These are phyloP conservation scores for Sphaerulina vaccinii DNA, from an alignment of 2,329 filamentous ascomycete genomes.

Conservation along the genomic window DNA sequence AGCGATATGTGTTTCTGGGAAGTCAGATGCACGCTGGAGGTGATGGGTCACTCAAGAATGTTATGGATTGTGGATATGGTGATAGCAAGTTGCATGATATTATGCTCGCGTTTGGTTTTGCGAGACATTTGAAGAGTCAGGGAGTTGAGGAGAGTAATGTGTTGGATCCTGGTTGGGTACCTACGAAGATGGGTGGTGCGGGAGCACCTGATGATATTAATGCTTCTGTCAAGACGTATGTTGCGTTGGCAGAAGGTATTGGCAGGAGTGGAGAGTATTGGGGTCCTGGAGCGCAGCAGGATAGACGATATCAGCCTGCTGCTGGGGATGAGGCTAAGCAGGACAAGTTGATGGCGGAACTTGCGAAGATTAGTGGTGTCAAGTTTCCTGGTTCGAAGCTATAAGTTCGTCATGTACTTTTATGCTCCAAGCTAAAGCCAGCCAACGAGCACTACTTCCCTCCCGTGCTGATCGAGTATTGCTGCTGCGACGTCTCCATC, in stretches of 20 bases:
- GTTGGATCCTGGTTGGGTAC: slow-evolving; percentile 14
- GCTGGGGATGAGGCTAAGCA: slow-evolving; percentile 5
- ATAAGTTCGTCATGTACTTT: no score
- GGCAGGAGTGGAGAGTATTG: slow-evolving; percentile 9
- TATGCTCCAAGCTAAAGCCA: no score
- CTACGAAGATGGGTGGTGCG: slow-evolving; percentile 14
- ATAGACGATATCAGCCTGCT: slow-evolving; percentile 1
- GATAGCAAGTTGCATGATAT: slow-evolving; percentile 15
- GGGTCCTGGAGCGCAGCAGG: slow-evolving; percentile 10
- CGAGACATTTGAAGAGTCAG: not conserved
- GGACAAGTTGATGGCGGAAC: slow-evolving; percentile 9
- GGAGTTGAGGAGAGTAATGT: slow-evolving; percentile 15
- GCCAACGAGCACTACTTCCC: slow-evolving; percentile 14
- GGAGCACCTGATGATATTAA: slow-evolving; percentile 11
- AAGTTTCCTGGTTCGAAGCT: not conserved
- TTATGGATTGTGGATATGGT: slow-evolving; percentile 12
- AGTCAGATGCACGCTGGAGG: slow-evolving; percentile 11
- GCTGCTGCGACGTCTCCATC: slow-evolving; percentile 9
- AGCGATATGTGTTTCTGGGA: slow-evolving; percentile 10
- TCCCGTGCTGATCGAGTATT: slow-evolving; percentile 6
- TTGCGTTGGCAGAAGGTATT: slow-evolving; percentile 14
- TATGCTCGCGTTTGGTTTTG: slow-evolving; percentile 11
- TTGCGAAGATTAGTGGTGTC: slow-evolving; percentile 9
- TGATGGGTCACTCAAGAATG: slow-evolving; percentile 2
- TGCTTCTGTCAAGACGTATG: slow-evolving; percentile 12